Evolutionary conservation across 2,329 filamentous ascomycete species (phyloP).

Genomic region (Fusarium metavorans): DNA sequence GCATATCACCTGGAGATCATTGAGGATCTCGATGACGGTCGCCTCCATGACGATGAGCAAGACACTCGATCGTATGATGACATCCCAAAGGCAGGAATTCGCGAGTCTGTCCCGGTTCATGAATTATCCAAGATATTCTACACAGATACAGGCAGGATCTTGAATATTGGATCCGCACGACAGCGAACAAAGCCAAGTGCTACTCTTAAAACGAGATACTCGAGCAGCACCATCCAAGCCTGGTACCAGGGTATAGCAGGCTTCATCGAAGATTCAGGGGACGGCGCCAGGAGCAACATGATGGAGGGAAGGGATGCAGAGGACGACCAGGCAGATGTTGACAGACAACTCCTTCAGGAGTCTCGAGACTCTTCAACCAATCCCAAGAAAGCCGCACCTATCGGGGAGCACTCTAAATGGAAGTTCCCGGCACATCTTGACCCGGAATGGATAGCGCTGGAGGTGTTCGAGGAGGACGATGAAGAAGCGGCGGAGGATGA

Average conservation of each 20-base stretch:
- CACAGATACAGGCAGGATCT: constrained; percentile 87
- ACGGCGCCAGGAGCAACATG: constrained; percentile 1
- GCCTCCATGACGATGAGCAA: constrained; percentile 60
- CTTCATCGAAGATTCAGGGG: constrained; percentile 58
- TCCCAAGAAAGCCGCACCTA: constrained; percentile 2
- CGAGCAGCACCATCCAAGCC: constrained; percentile 16
- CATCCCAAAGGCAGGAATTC: constrained; percentile 59
- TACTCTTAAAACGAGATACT: constrained; percentile 50
- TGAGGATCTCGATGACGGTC: constrained; percentile 78
- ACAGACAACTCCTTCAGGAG: constrained; percentile 57
- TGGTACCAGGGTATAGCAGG: constrained; percentile 5
- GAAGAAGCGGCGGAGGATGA: constrained; percentile 48
- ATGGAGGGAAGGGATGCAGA: constrained; percentile 32
- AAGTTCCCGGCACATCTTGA: constrained; percentile 79
- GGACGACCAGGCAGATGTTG: constrained; percentile 58
- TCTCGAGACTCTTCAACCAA: constrained; percentile 9
- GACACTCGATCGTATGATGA: constrained; percentile 53
- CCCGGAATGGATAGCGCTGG: constrained; percentile 90
- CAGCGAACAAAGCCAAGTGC: constrained; percentile 54
- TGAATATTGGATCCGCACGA: constrained; percentile 77
- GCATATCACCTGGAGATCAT: constrained; percentile 85
- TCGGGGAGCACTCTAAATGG: constrained; percentile 16
- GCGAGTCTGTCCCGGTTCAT: constrained; percentile 65
- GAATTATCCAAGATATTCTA: constrained; percentile 92
- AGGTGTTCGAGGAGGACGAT: constrained; percentile 78